A percentile compares a stretch with the other conserved stretches of the same genome.
These are phyloP conservation scores for Fusarium staphyleae DNA, from an alignment of 2,329 filamentous ascomycete species.

Conservation along the genomic window DNA sequence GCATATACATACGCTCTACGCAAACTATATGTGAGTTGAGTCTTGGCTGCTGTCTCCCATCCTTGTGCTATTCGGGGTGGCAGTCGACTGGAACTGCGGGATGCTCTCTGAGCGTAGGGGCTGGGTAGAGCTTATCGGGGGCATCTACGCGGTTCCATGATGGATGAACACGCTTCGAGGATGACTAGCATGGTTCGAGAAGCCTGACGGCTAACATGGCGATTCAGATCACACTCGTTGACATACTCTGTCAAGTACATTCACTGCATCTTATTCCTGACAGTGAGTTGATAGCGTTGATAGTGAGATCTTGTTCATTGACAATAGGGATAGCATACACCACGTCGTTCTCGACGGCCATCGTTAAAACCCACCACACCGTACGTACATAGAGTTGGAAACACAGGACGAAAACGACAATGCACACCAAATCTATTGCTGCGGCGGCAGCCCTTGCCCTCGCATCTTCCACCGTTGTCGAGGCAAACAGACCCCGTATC, in stretches of 20 bases:
- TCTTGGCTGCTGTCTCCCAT: conserved; percentile 1
- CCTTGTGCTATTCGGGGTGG: not conserved
- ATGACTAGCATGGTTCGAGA: not conserved
- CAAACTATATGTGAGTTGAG: conserved; percentile 41
- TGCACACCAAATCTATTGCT: conserved; percentile 57
- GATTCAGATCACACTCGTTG: conserved; percentile 56
- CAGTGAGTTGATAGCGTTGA: conserved; percentile 44
- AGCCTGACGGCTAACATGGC: conserved; percentile 15
- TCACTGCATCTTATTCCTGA: conserved; percentile 60
- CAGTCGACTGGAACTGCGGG: not conserved
- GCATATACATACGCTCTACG: conserved; percentile 43
- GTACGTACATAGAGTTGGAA: conserved; percentile 31
- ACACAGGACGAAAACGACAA: conserved; percentile 43
- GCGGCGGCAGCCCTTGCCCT: conserved; percentile 59
- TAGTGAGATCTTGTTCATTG: not conserved
- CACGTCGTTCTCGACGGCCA: conserved; percentile 30
- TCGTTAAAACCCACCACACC: conserved; percentile 26
- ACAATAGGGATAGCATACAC: conserved; percentile 28
- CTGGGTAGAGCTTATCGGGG: not conserved
- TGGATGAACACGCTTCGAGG: not conserved
- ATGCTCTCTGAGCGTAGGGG: not conserved
- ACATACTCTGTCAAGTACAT: conserved; percentile 64
- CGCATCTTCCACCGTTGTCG: conserved; percentile 55
- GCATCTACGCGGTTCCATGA: conserved; percentile 1
- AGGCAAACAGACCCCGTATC: conserved; percentile 57